A percentile compares a stretch with the other conserved stretches of the same genome.
These are phyloP conservation scores for Sphaerobolus stellatus DNA, from an alignment of 1,284 basidiomycete species.

Conservation along the genomic window DNA sequence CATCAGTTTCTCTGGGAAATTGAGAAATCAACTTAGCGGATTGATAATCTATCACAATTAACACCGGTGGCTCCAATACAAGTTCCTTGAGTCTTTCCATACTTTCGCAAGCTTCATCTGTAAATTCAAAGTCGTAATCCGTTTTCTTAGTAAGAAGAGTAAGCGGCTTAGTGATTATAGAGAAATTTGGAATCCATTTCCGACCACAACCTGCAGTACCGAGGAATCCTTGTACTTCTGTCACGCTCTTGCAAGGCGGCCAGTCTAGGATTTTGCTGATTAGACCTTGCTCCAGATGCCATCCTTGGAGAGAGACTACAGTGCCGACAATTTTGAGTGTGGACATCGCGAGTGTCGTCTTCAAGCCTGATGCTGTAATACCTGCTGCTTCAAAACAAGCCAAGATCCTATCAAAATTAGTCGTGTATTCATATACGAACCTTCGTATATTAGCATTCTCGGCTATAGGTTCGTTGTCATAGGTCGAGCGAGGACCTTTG, in stretches of 20 bases:
- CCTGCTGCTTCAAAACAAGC: constrained; percentile 21
- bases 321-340: constrained; percentile 19
- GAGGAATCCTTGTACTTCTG: constrained; percentile 29
- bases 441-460: constrained; percentile 23
- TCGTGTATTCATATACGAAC: constrained; percentile 37
- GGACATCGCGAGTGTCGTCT: constrained; percentile 18
- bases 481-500: too few relatives aligned
- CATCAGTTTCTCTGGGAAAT: too few relatives aligned
- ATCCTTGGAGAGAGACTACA: constrained; percentile 21
- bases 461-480: constrained; percentile 19
- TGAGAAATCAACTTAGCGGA: too few relatives aligned
- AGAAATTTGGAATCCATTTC: constrained; percentile 32
- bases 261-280: constrained; percentile 25
- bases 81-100: constrained; percentile 30
- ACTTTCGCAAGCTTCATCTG: constrained; percentile 14
- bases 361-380: constrained; percentile 22
- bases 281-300: constrained; percentile 23
- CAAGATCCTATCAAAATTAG: constrained; percentile 30
- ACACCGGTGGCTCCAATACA: constrained; percentile 18
- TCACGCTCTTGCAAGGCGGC: constrained; percentile 20
- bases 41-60: constrained; percentile 33
- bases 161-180: constrained; percentile 24
- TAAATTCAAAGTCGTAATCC: constrained; percentile 28
- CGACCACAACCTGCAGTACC: constrained; percentile 25
- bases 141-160: constrained; percentile 27